Evolutionary conservation across 2,329 filamentous ascomycete genomes (phyloP), one percentile per base, ranked within the genome.

Genomic region (Daldinia eschscholtzii): DNA sequence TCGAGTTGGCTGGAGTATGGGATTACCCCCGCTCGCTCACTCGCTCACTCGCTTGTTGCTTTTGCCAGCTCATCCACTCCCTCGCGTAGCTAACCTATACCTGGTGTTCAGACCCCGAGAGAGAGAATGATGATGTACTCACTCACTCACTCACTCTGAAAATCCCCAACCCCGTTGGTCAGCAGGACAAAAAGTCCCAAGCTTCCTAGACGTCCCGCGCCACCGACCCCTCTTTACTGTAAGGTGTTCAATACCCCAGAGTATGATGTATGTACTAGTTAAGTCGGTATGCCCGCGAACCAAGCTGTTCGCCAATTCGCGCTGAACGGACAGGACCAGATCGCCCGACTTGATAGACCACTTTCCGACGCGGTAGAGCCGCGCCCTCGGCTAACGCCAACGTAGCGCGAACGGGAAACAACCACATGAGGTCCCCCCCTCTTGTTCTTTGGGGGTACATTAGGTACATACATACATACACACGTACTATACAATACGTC

Each of bases 341-440:
- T 64, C 61, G 35, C 64, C 52, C 23, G 57, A 44, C 23, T 59
- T 58, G 30, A 64, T 52, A 10, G 56, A 26, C 12, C 52, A 35
- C 26, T 57, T 67, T 6, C 60, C 60, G 57, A 64, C 50, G 52
- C 52, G 33, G 42, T 52, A 63, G 33, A 64, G 56, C 20, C 60
- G 46, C 6, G 58, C 20, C 55, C 15, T 48, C 30, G 10, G 50
- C 52, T 20, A 23, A 23, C 20, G 20, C 20, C 20, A 23, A 23
- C 20, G 20, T 35, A n/a, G 48, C 30, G 13, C 48, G 6, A 30
- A 53, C 12, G 28, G 6, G 20, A 23, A 23, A 23, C 20, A 9
- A 28, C 28, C 28, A 3, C 50, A 53, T 53, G 20, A 23, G 20
- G 20, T 23, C 20, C 20, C 20, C 20, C 20, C 20, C 20, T 23